A percentile compares a stretch with the other conserved stretches of the same genome.
phyloP scores from a whole-genome alignment of 805 yeast species.

The Metschnikowia hibisci region DNA sequence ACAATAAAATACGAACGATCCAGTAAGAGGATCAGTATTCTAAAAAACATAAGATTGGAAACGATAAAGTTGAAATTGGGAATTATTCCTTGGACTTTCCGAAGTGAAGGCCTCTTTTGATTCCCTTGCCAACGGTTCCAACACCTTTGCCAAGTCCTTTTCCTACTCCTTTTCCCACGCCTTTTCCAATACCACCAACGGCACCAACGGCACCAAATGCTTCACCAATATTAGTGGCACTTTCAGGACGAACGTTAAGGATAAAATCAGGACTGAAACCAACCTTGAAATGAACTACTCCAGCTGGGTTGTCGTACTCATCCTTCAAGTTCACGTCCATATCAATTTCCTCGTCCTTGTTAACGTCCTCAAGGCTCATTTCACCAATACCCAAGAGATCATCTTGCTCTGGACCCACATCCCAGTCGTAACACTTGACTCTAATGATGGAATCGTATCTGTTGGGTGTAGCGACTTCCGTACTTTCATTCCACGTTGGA shows the following conservation, averaged over 20 bases:
- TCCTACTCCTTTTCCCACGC: constrained; percentile 20
- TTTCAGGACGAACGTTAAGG: constrained; percentile 36
- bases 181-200: constrained; percentile 19
- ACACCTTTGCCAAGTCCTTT: constrained; percentile 29
- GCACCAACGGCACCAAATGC: constrained; percentile 40
- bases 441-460: constrained; percentile 57
- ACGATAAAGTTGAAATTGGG: neutral
- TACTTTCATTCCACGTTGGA: constrained; percentile 84
- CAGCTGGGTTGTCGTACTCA: constrained; percentile 54
- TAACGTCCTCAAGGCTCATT: constrained; percentile 53
- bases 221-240: constrained; percentile 37
- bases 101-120: constrained; percentile 36
- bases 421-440: constrained; percentile 81
- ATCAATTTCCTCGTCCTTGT: constrained; percentile 36
- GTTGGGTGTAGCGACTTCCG: constrained; percentile 53
- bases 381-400: constrained; percentile 71
- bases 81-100: constrained; percentile 21
- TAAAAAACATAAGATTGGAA: neutral
- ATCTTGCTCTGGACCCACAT: constrained; percentile 81
- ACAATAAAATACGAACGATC: too few relatives aligned
- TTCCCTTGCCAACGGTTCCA: constrained; percentile 32
- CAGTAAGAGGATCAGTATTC: neutral
- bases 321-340: constrained; percentile 45
- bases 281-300: constrained; percentile 56
- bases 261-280: constrained; percentile 71